Base-by-base conservation (phyloP, 1,284 basidiomycete species). In the Pseudozyma hubeiensis region DNA sequence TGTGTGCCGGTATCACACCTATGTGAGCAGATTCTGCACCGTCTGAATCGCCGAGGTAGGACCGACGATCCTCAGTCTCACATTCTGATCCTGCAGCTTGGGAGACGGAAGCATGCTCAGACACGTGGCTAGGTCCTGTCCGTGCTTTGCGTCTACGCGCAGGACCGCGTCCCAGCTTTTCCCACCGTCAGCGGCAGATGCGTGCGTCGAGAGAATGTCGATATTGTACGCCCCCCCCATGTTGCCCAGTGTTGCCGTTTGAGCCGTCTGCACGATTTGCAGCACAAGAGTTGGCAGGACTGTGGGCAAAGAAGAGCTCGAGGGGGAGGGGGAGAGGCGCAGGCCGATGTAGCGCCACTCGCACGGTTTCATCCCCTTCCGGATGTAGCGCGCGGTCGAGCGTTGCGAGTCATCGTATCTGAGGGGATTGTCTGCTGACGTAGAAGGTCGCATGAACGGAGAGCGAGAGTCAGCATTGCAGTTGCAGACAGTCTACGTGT, bases 201-300 rank as follows among this genome's bases (percentile, higher is more conserved):
- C 33, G 11, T 48, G 52, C 4, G 65, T 56, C 3, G 76, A 66
- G 31, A 81, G 69, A 14, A 81, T 33, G 37, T 81, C 79, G 31
- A 79, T 53, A 29, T 53, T 43, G 47, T 66, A 65, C 5, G 77
- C 77, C 4, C 68, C 70, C 10, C 70, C 75, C 10, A 74, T 50
- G 5, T 41, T 19, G 34, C 79, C 79, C 51, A 76, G 43, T 30
- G 66, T 64, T 0, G 51, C 14, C 9, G 52, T 60, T 17, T 78
- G 65, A 0, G 77, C 75, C 6, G 51, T 56, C 4, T 53, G 55
- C 9, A 76, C 46, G 10, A 70, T 46, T 7, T 65, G 49, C 7
- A 61, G 48, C 5, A 79, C 57, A n/a, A 54, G 53, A 0, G 50
- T 48, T 2, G 64, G 55, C 8, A 62, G 48, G n/a, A 67, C 46